phyloP scores from a whole-genome alignment of 345 rosid genomes.

The Acer saccharum region DNA sequence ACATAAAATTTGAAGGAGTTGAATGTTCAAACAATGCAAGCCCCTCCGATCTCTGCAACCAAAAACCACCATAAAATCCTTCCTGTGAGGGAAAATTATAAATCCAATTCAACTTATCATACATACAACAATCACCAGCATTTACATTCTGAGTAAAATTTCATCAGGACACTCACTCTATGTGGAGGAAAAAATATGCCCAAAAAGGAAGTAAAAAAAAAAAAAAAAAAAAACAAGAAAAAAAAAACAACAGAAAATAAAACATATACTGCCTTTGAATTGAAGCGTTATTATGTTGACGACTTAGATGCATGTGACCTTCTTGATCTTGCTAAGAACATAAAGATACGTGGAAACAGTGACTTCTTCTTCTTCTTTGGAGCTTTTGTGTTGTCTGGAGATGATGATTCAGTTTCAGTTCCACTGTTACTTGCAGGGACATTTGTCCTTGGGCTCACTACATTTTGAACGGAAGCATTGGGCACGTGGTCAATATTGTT shows the following conservation, averaged over 20 bases:
- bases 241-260: conserved; percentile 4
- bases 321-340: conserved; percentile 58
- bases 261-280: conserved; percentile 5
- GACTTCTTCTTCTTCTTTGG: conserved; percentile 78
- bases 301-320: conserved; percentile 53
- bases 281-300: conserved; percentile 9
- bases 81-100: conserved; percentile 7
- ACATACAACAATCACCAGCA: conserved; percentile 37
- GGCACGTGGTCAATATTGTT: conserved; percentile 16
- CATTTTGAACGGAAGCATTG: conserved; percentile 10
- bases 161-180: background rate
- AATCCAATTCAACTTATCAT: conserved; percentile 23
- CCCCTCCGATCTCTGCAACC: conserved; percentile 23
- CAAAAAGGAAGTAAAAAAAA: conserved; percentile 10
- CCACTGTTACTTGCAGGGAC: conserved; percentile 28
- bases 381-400: conserved; percentile 33
- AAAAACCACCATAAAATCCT: conserved; percentile 10
- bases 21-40: conserved; percentile 3
- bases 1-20: conserved; percentile 18
- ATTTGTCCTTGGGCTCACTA: conserved; percentile 36
- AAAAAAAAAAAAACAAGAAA: background rate
- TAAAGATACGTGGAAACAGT: conserved; percentile 67
- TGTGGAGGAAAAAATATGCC: conserved; percentile 1
- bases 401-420: conserved; percentile 32
- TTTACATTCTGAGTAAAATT: conserved; percentile 32